Conservation (phyloP, 139 green algal genomes). For the Pseudopediastrum boryanum region DNA sequence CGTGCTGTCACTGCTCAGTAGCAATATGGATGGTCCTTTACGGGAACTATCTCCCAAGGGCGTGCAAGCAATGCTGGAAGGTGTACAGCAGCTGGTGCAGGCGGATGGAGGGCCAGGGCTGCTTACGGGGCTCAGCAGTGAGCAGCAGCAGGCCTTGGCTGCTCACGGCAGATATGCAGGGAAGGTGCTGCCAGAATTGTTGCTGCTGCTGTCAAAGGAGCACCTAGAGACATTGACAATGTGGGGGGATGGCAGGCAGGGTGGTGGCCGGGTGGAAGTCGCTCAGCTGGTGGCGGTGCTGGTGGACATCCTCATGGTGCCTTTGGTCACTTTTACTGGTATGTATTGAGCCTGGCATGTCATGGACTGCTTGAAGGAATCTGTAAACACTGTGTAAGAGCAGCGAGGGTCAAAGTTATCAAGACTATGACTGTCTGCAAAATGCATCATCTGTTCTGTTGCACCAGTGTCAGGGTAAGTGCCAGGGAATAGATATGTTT, state of each 20-base stretch:
- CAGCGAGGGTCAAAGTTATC: no score
- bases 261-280: slow-evolving; percentile 39
- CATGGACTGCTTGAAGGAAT: no score
- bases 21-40: slow-evolving; percentile 23
- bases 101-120: background rate
- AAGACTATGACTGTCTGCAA: no score
- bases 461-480: no score
- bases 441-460: no score
- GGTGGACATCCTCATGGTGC: slow-evolving; percentile 32
- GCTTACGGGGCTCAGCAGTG: background rate
- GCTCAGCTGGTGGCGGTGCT: slow-evolving; percentile 11
- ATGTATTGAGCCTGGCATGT: no score
- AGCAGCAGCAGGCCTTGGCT: slow-evolving; percentile 30
- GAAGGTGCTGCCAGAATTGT: slow-evolving; percentile 24
- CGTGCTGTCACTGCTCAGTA: slow-evolving; percentile 22
- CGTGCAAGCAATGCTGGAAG: slow-evolving; percentile 53
- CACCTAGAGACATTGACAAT: slow-evolving; percentile 56
- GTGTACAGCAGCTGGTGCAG: slow-evolving; percentile 24
- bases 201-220: slow-evolving; percentile 16
- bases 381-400: no score
- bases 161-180: slow-evolving; percentile 51
- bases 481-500: no score
- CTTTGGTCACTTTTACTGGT: slow-evolving; percentile 34
- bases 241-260: slow-evolving; percentile 28
- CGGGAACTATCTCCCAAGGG: slow-evolving; percentile 69